These are phyloP conservation scores for Zygosaccharomyces sapae DNA, from an alignment of 1,139 yeast species.

Conservation along the genomic window DNA sequence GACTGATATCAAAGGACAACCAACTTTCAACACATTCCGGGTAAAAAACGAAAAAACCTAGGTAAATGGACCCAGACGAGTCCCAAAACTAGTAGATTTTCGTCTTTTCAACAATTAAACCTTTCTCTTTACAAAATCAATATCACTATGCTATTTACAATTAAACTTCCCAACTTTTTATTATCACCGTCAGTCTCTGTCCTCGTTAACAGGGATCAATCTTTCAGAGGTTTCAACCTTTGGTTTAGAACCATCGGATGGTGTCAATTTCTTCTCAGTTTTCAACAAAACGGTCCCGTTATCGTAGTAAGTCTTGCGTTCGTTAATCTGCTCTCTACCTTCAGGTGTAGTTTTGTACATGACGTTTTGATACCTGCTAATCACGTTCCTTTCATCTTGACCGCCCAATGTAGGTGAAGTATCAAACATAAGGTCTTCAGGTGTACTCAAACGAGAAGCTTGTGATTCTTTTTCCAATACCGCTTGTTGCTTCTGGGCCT, in stretches of 20 bases:
- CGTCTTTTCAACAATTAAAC: not conserved
- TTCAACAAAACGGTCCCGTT: conserved; percentile 59
- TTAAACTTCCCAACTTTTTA: not conserved
- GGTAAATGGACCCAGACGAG: not conserved
- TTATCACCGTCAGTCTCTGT: conserved; percentile 6
- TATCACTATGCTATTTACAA: conserved; percentile 2
- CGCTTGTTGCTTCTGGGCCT: conserved; percentile 23
- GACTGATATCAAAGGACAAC: not conserved
- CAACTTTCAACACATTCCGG: conserved; percentile 5
- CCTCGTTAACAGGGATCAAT: conserved; percentile 18
- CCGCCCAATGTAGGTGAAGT: conserved; percentile 2
- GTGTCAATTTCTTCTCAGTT: conserved; percentile 39
- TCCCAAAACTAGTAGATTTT: not conserved
- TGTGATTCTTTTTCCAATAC: conserved; percentile 18
- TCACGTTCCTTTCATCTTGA: conserved; percentile 37
- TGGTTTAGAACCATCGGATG: conserved; percentile 37
- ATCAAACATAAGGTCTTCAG: conserved; percentile 32
- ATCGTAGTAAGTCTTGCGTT: conserved; percentile 50
- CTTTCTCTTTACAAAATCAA: not conserved
- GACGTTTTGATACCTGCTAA: conserved; percentile 50
- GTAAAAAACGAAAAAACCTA: conserved; percentile 1
- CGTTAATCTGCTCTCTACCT: conserved; percentile 51
- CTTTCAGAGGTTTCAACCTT: conserved; percentile 29
- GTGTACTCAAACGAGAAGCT: conserved; percentile 30
- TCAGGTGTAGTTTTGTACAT: conserved; percentile 50